These are phyloP conservation scores for Eimeria sp. DNA, from an alignment of 169 alveolate genomes.

Conservation along the genomic window DNA sequence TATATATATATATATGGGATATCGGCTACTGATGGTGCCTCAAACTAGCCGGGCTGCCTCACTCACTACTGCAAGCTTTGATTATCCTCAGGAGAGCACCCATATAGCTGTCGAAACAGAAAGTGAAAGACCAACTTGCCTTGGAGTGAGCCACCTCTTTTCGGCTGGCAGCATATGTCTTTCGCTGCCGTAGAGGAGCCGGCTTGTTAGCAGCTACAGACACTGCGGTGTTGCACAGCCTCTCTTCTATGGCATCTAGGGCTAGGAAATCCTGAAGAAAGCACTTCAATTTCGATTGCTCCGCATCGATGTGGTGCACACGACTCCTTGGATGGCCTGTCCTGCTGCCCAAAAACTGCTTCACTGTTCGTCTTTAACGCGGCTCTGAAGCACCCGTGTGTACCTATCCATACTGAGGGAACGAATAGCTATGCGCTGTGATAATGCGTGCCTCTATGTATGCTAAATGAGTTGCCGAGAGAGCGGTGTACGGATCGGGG, in stretches of 20 bases:
- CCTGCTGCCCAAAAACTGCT: background rate
- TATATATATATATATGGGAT: background rate
- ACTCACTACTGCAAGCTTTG: background rate
- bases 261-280: constrained; percentile 12
- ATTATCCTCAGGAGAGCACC: background rate
- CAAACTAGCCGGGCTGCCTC: background rate
- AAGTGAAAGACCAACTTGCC: constrained; percentile 17
- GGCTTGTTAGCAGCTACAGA: background rate
- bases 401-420: background rate
- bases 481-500: constrained; percentile 29
- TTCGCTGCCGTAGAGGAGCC: constrained; percentile 22
- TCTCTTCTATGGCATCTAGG: constrained; percentile 10
- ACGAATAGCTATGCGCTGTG: background rate
- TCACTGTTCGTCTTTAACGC: background rate
- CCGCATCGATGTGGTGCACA: background rate
- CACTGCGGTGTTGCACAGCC: constrained; percentile 13
- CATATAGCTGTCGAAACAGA: background rate
- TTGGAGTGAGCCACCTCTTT: constrained; percentile 29
- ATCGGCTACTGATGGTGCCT: background rate
- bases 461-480: constrained; percentile 39
- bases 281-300: background rate
- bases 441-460: constrained; percentile 16
- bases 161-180: constrained; percentile 32
- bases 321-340: background rate
- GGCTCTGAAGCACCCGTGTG: background rate